A percentile compares a stretch with the other conserved stretches of the same genome.
Evolutionary conservation across 116 monocot species (phyloP).

Genomic region (Trichopus zeylanicus): DNA sequence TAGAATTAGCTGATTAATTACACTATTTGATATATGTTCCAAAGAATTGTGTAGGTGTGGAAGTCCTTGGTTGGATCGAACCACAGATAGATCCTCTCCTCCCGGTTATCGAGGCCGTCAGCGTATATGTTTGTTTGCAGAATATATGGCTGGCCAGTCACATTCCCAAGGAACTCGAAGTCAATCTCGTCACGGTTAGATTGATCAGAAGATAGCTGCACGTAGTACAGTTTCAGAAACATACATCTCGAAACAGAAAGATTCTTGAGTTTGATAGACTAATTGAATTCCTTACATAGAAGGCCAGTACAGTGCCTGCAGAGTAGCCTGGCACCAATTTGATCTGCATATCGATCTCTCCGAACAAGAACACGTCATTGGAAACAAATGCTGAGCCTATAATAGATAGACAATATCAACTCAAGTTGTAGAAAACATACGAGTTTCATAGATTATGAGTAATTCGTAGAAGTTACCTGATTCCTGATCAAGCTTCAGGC

Average conservation of each 20-base stretch:
- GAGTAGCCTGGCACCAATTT: constrained; percentile 46
- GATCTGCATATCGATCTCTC: constrained; percentile 38
- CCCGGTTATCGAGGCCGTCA: constrained; percentile 28
- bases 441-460: neutral
- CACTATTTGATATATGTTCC: constrained; percentile 41
- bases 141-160: constrained; percentile 28
- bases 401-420: neutral
- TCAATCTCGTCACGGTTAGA: constrained; percentile 50
- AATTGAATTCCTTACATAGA: constrained; percentile 24
- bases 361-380: constrained; percentile 43
- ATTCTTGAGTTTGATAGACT: neutral
- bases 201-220: constrained; percentile 32
- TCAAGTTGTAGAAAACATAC: neutral
- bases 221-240: neutral
- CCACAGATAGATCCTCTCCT: constrained; percentile 43
- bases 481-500: constrained; percentile 48
- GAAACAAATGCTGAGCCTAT: constrained; percentile 34
- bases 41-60: constrained; percentile 37
- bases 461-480: constrained; percentile 21
- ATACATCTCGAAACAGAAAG: neutral
- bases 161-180: constrained; percentile 46
- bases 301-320: constrained; percentile 44
- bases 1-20: constrained; percentile 5
- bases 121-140: constrained; percentile 42
- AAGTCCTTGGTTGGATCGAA: constrained; percentile 43